Percentiles rank a stretch among this genome's conserved stretches.
These are phyloP conservation scores for Alloteropsis semialata DNA, from an alignment of 176 grass and related monocot species.

Conservation along the genomic window DNA sequence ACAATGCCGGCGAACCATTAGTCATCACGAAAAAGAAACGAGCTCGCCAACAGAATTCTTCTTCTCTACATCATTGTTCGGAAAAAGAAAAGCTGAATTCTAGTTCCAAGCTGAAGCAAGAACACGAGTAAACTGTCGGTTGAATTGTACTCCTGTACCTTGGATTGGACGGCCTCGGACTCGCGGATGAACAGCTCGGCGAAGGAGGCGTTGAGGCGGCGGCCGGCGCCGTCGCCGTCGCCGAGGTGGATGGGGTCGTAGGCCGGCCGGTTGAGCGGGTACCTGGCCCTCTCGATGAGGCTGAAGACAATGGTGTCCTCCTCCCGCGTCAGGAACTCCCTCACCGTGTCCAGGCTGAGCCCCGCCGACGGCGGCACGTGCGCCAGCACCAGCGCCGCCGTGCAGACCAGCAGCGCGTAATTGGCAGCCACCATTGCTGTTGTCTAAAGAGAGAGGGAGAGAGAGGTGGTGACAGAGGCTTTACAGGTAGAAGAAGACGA, in stretches of 20 bases:
- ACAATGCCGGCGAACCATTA: neutral
- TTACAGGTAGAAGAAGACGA: neutral
- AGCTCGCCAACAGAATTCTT: neutral
- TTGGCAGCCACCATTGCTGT: conserved; percentile 5
- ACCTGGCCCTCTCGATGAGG: conserved; percentile 71
- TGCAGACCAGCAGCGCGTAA: neutral
- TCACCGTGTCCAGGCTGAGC: conserved; percentile 52
- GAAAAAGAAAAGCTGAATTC: neutral
- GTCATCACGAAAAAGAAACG: neutral
- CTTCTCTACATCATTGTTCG: neutral
- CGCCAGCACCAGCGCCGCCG: conserved; percentile 2
- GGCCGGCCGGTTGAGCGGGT: conserved; percentile 43
- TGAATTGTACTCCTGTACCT: conserved; percentile 39
- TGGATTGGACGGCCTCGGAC: conserved; percentile 59
- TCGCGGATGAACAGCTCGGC: conserved; percentile 56
- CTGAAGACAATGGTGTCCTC: conserved; percentile 77
- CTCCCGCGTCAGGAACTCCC: conserved; percentile 65
- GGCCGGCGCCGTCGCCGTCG: neutral
- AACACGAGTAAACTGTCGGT: neutral
- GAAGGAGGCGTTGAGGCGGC: conserved; percentile 24
- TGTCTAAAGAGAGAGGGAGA: neutral
- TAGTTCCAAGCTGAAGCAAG: neutral
- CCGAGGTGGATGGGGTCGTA: conserved; percentile 29
- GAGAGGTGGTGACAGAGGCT: neutral
- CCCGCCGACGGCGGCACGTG: conserved; percentile 6